Conservation (phyloP, 2,329 filamentous ascomycete genomes). For the Aspergillus sp. region DNA sequence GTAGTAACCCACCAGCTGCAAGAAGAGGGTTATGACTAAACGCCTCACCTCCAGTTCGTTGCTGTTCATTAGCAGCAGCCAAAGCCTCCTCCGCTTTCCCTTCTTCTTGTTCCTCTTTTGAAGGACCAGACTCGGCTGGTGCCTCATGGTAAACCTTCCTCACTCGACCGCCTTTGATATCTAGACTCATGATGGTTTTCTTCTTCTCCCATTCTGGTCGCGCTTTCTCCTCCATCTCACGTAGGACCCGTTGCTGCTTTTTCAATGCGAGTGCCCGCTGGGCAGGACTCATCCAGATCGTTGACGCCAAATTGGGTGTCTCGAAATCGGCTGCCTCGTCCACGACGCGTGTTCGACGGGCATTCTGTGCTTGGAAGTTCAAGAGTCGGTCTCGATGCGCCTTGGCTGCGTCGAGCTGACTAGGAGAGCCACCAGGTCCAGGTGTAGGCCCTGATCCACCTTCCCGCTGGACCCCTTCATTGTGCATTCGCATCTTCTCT, state of each 20-base stretch:
- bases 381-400: constrained; percentile 76
- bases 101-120: constrained; percentile 19
- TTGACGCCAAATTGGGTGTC: constrained; percentile 54
- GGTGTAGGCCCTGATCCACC: constrained; percentile 22
- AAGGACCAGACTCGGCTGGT: constrained; percentile 16
- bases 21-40: constrained; percentile 42
- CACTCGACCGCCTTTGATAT: constrained; percentile 70
- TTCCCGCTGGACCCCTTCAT: constrained; percentile 42
- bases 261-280: constrained; percentile 78
- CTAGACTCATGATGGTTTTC: constrained; percentile 75
- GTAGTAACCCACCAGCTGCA: constrained; percentile 36
- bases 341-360: constrained; percentile 71
- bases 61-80: constrained; percentile 11
- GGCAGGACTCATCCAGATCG: constrained; percentile 77
- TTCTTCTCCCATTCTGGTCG: constrained; percentile 84
- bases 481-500: constrained; percentile 78
- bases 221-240: constrained; percentile 81
- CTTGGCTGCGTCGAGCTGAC: constrained; percentile 62
- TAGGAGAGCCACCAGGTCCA: constrained; percentile 24
- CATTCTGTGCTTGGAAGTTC: constrained; percentile 78
- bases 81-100: constrained; percentile 7
- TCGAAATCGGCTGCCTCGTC: constrained; percentile 78
- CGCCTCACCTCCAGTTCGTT: constrained; percentile 21
- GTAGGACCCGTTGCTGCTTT: constrained; percentile 72
- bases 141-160: constrained; percentile 47